A percentile compares a stretch with the other conserved stretches of the same genome.
phyloP scores from a whole-genome alignment of 169 alveolate genomes.

The Cystoisospora suis region DNA sequence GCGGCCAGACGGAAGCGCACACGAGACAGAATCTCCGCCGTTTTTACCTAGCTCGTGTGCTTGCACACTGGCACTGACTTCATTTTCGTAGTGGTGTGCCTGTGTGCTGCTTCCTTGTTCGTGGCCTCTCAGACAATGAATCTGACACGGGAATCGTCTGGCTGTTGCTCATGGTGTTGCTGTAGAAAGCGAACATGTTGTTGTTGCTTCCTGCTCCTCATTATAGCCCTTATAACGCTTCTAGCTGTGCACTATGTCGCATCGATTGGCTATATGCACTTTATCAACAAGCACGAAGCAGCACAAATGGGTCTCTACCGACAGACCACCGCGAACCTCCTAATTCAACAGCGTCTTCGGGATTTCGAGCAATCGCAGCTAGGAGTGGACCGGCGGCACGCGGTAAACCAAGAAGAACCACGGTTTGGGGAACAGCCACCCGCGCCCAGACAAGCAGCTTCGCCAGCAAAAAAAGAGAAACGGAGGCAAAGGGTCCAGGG shows the following conservation, averaged over 20 bases:
- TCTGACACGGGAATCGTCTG: neutral
- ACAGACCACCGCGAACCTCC: neutral
- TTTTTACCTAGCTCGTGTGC: too few species aligned
- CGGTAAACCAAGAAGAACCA: too few species aligned
- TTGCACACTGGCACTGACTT: too few species aligned
- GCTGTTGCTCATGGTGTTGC: slow-evolving; percentile 4
- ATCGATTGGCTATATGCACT: neutral
- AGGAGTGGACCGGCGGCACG: neutral
- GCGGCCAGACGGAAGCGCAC: too few species aligned
- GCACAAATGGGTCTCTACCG: neutral
- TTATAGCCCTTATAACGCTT: neutral
- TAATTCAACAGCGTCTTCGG: neutral
- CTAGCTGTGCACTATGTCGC: neutral
- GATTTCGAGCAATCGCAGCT: neutral
- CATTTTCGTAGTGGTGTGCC: too few species aligned
- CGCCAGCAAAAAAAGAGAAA: too few species aligned
- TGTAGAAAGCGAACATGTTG: neutral
- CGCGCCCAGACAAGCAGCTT: too few species aligned
- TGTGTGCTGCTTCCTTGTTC: neutral
- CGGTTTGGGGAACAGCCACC: too few species aligned
- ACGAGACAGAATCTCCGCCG: too few species aligned
- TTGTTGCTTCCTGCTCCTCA: neutral
- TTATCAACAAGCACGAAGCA: neutral
- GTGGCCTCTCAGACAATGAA: neutral
- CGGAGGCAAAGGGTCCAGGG: too few species aligned